Evolutionary conservation across 2,329 filamentous ascomycete species (phyloP), one percentile per base, ranked within the genome.

Genomic region (Colletotrichum plurivorum): DNA sequence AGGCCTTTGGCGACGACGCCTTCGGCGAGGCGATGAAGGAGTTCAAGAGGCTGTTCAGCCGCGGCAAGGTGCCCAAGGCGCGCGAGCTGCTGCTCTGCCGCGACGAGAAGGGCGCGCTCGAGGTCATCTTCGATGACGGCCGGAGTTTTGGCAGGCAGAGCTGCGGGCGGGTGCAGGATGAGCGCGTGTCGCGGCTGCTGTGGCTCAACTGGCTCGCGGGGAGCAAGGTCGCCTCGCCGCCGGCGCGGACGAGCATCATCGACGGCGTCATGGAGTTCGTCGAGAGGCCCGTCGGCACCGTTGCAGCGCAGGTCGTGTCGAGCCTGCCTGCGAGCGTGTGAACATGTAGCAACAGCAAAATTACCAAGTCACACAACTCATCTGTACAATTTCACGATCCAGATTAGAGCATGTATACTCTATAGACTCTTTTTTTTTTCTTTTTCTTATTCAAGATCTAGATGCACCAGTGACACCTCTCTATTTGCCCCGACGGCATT

Each of bases 141-240:
- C 76, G 82, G 77, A 73, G 79, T 74, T 74, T 75, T 67, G 82
- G 79, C 57, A 80, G 85, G 83, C 78, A 87, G 79, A 78, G 84
- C 7, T 78, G 98, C 73, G 96, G 96, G 1, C 83, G 85, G 0
- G 90, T 98, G 1, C 75, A 80, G 0, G 96, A 98, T 76, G 93
- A 96, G 83, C 85, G 95, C 62, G 84, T 99, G 13, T 92, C 92
- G 65, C 89, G 93, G 67, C 82, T 95, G 69, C 83, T 98, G 22
- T 98, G 95, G 95, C 82, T 98, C 77, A 92, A 95, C 73, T 99
- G 97, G 80, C 84, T 99, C 39, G 94, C 90, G 5, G 96, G 96
- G 0, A 92, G 89, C 78, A 94, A 91, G 75, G 94, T 98, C 10
- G 94, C 94, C 36, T 97, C 94, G 71, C 94, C 97, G 79, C 85